Conservation (phyloP, 306 rosid genomes). For the Lathyrus sativus region DNA sequence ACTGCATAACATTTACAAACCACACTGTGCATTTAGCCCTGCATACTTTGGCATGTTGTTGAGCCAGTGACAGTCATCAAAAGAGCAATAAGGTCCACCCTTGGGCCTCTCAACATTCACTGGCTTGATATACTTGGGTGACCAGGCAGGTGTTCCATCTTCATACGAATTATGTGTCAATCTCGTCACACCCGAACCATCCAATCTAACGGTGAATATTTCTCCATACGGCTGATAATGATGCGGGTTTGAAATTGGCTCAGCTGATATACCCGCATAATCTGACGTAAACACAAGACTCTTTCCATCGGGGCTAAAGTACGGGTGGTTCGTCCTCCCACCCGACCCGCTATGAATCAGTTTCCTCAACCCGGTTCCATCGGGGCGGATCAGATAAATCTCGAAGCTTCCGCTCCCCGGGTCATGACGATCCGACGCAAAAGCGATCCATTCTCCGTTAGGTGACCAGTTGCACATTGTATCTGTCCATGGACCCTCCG, state of each 20-base stretch:
- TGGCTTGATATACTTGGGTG: conserved; percentile 50
- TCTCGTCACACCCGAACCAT: conserved; percentile 68
- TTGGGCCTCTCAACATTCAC: conserved; percentile 47
- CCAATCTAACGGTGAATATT: conserved; percentile 62
- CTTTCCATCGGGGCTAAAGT: conserved; percentile 76
- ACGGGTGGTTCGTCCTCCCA: conserved; percentile 77
- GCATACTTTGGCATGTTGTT: conserved; percentile 37
- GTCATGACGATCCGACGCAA: conserved; percentile 64
- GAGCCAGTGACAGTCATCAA: conserved; percentile 82
- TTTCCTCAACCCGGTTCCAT: conserved; percentile 75
- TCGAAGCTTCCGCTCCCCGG: conserved; percentile 73
- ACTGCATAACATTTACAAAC: conserved; percentile 19
- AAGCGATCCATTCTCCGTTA: conserved; percentile 79
- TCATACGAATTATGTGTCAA: conserved; percentile 77
- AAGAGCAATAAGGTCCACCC: conserved; percentile 54
- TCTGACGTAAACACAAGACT: conserved; percentile 66
- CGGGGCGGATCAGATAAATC: conserved; percentile 69
- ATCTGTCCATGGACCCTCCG: conserved; percentile 77
- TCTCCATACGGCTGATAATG: conserved; percentile 86
- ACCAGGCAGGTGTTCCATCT: conserved; percentile 87
- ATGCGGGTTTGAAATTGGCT: conserved; percentile 87
- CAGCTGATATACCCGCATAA: conserved; percentile 73
- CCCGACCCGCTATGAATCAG: conserved; percentile 63
- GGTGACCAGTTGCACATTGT: conserved; percentile 94
- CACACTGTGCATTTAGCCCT: conserved; percentile 36